Evolutionary conservation across 768 basidiomycete species (phyloP).

Genomic region (Fibroporia radiculosa): DNA sequence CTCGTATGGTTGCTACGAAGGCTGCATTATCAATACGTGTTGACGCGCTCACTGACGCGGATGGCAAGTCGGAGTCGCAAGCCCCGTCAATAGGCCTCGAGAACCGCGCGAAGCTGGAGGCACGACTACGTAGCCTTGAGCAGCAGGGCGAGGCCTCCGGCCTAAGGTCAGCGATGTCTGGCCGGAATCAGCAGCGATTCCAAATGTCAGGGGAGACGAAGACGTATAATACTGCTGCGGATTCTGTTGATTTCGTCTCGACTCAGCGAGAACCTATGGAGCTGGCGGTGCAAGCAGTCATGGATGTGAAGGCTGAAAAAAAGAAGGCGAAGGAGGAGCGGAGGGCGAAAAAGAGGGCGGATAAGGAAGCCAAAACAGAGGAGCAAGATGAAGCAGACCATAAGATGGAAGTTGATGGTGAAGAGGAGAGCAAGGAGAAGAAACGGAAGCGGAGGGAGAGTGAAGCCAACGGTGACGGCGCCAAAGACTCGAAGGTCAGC

Average conservation of each 20-base stretch:
- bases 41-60: slow-evolving; percentile 89
- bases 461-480: slow-evolving; percentile 37
- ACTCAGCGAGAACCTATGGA: slow-evolving; percentile 82
- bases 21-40: slow-evolving; percentile 95
- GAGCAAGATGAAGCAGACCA: slow-evolving; percentile 13
- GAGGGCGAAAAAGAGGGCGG: slow-evolving; percentile 54
- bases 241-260: slow-evolving; percentile 75
- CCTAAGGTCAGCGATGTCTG: slow-evolving; percentile 41
- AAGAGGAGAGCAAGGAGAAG: slow-evolving; percentile 27
- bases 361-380: slow-evolving; percentile 33
- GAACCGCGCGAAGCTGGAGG: slow-evolving; percentile 92
- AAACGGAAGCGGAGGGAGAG: slow-evolving; percentile 50
- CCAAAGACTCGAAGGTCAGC: slow-evolving; percentile 25
- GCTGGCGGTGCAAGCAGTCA: slow-evolving; percentile 61
- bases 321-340: slow-evolving; percentile 72
- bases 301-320: slow-evolving; percentile 87
- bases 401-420: slow-evolving; percentile 41
- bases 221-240: slow-evolving; percentile 82
- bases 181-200: slow-evolving; percentile 53
- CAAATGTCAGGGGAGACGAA: slow-evolving; percentile 73
- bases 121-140: slow-evolving; percentile 84
- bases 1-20: slow-evolving; percentile 99
- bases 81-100: slow-evolving; percentile 88
- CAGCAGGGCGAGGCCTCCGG: slow-evolving; percentile 68
- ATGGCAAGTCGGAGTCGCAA: slow-evolving; percentile 76